A percentile compares a stretch with the other conserved stretches of the same genome.
These are phyloP conservation scores for Xylariaceae sp. DNA, from an alignment of 2,329 filamentous ascomycete species.

Conservation along the genomic window DNA sequence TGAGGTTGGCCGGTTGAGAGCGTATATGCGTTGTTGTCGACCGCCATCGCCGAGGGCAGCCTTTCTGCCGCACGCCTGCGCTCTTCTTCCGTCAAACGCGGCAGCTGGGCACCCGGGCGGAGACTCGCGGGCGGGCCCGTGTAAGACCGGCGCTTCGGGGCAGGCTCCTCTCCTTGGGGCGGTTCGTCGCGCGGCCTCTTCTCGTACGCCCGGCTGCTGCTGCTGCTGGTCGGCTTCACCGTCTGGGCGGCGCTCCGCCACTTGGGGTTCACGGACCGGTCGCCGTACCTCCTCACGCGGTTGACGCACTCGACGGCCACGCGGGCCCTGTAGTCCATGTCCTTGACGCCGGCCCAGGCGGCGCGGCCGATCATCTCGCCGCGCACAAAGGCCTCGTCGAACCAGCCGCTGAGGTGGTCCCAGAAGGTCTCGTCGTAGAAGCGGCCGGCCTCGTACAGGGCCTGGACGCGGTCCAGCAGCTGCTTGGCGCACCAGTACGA, in stretches of 20 bases:
- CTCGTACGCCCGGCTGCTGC: neutral
- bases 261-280: rapidly evolving
- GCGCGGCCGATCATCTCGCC: slow-evolving; percentile 25
- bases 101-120: too few species aligned
- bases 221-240: slow-evolving; percentile 6
- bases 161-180: too few species aligned
- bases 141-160: too few species aligned
- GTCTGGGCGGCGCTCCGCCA: neutral
- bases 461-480: slow-evolving; percentile 18
- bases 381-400: slow-evolving; percentile 20
- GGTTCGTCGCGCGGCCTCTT: too few species aligned
- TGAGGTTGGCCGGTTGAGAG: too few species aligned
- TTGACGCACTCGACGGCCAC: slow-evolving; percentile 21
- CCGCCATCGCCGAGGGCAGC: too few species aligned
- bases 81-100: too few species aligned
- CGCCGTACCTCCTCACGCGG: neutral
- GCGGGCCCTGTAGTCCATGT: slow-evolving; percentile 21
- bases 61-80: too few species aligned
- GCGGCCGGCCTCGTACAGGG: neutral
- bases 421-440: slow-evolving; percentile 16
- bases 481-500: slow-evolving; percentile 21
- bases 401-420: slow-evolving; percentile 17
- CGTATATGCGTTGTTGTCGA: too few species aligned
- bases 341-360: slow-evolving; percentile 13
- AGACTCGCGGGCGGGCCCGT: too few species aligned